Evolutionary conservation across 345 rosid species (phyloP).

Genomic region (Dovyalis caffra): DNA sequence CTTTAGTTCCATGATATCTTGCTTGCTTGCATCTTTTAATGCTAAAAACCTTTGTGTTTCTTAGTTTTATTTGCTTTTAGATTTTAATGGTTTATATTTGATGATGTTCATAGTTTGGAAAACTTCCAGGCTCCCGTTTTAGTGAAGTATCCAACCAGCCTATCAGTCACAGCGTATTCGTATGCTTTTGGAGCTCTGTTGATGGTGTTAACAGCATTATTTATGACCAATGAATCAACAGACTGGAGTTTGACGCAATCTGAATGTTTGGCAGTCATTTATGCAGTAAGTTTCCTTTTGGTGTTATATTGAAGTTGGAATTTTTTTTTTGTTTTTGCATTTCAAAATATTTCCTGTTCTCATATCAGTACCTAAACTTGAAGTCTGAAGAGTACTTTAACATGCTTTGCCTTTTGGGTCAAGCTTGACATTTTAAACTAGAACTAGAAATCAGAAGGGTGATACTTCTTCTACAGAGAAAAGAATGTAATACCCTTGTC

Average conservation of each 20-base stretch:
- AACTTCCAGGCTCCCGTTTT: slow-evolving; percentile 74
- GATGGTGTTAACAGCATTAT: slow-evolving; percentile 68
- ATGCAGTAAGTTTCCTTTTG: slow-evolving; percentile 67
- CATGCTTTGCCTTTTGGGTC: too few relatives aligned
- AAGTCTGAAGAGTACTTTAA: too few relatives aligned
- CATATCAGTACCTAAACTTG: not conserved
- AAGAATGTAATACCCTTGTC: not conserved
- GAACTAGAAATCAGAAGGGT: not conserved
- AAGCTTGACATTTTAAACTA: not conserved
- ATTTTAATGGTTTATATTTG: not conserved
- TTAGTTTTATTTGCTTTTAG: not conserved
- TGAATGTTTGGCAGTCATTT: slow-evolving; percentile 74
- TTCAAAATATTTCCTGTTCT: not conserved
- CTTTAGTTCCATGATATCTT: not conserved
- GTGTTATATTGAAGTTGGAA: slow-evolving; percentile 5
- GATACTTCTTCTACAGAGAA: not conserved
- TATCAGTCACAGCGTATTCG: slow-evolving; percentile 80
- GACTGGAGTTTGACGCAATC: slow-evolving; percentile 81
- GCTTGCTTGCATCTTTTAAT: not conserved
- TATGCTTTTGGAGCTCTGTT: slow-evolving; percentile 76
- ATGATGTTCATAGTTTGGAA: slow-evolving; percentile 17
- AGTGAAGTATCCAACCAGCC: slow-evolving; percentile 75
- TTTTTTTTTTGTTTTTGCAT: not conserved
- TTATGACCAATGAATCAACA: slow-evolving; percentile 60
- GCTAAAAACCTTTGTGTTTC: not conserved